A percentile compares a stretch with the other conserved stretches of the same genome.
Conservation (phyloP, 139 green algal genomes). For the Micractinium conductrix region DNA sequence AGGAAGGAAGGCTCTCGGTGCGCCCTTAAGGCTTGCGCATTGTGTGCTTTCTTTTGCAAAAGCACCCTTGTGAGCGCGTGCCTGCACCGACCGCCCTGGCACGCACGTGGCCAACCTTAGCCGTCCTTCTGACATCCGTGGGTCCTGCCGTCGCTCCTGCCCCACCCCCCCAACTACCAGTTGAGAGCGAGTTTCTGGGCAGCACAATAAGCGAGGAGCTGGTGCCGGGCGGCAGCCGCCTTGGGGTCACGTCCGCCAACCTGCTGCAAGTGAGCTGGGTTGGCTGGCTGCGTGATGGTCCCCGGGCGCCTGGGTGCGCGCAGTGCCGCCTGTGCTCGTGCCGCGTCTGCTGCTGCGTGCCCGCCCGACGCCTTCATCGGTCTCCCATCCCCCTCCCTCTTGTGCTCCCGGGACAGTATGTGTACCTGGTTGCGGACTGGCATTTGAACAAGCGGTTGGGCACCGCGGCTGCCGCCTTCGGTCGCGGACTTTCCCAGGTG, state of each 20-base stretch:
- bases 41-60: too few species aligned
- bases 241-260: constrained; percentile 77
- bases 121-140: too few species aligned
- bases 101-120: too few species aligned
- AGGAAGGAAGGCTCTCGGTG: too few species aligned
- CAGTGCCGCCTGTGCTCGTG: too few species aligned
- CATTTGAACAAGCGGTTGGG: constrained; percentile 79
- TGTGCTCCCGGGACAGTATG: constrained; percentile 68
- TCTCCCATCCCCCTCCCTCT: not conserved
- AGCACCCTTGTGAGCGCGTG: too few species aligned
- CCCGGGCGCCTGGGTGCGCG: too few species aligned
- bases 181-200: constrained; percentile 75
- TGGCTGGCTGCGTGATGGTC: too few species aligned
- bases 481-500: constrained; percentile 57
- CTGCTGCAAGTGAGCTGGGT: constrained; percentile 27
- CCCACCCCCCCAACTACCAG: too few species aligned
- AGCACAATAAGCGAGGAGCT: constrained; percentile 66
- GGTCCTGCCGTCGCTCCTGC: not conserved
- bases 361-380: too few species aligned
- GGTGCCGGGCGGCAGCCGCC: constrained; percentile 60
- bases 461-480: constrained; percentile 71
- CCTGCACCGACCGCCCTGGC: too few species aligned
- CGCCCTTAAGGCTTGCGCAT: too few species aligned
- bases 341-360: not conserved
- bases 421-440: constrained; percentile 84